Evolutionary conservation across 192 early-diverging fungal genomes (phyloP), one percentile per base, ranked within the genome.

Genomic region (Powellomyces hirtus): DNA sequence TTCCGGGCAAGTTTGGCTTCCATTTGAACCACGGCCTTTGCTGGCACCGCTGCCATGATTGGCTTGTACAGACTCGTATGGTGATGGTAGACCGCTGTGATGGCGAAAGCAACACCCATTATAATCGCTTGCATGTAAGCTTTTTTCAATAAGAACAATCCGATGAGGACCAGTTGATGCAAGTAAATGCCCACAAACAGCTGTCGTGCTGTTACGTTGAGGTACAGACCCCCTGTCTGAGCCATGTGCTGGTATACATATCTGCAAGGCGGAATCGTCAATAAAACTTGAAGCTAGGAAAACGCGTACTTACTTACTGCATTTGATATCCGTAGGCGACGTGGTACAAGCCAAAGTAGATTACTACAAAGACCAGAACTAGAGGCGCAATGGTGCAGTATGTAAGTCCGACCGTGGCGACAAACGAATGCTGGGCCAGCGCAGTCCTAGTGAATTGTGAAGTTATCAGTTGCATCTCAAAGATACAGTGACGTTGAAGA

Each of bases 311-410:
- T 82, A 92, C 90, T 50, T 90, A 92, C 36, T 91, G 77, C 69
- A 96, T 89, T 71, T 92, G 89, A 76, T 96, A 91, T 0, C 81
- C 70, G 71, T 91, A 94, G 10, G 92, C 91, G 49, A 92, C 57
- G 58, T 87, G 88, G 29, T 83, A 85, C 20, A 94, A 65, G 10
- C 74, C 77, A 73, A 90, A 96, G 77, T 90, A 93, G 37, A 90
- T 62, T 0, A 78, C 70, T 0, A 90, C 87, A 60, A 96, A 90
- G 20, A 92, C 82, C 49, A 88, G 71, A 44, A 94, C 82, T 45
- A 94, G 74, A 1, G 94, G 94, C n/a, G 92, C 86, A 24, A 94
- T 82, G 42, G 86, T 83, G 33, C 83, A 82, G 71, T 94, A 96
- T 5, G 88, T 77, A n/a, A 93, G 63, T 8, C 94, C 94, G 71